These are phyloP conservation scores for Stromatinia cepivora DNA, from an alignment of 2,329 filamentous ascomycete genomes.

Conservation along the genomic window DNA sequence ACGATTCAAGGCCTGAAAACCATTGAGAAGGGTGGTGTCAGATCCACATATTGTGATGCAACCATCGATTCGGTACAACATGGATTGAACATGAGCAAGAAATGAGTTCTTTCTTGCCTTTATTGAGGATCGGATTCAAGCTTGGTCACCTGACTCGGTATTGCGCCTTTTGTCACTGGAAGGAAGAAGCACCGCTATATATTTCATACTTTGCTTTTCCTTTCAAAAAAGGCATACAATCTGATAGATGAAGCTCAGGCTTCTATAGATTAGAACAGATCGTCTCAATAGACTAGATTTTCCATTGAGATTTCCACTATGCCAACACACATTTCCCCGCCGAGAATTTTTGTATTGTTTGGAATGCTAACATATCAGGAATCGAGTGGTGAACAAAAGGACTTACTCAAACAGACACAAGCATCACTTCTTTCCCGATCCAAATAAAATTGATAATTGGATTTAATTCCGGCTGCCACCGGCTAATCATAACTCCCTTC, in stretches of 20 bases:
- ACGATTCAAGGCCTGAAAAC: constrained; percentile 23
- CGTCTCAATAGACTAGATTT: neutral
- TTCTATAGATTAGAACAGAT: constrained; percentile 3
- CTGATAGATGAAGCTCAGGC: neutral
- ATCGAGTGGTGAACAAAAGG: too few relatives aligned
- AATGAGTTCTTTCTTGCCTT: neutral
- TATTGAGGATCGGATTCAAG: neutral
- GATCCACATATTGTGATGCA: constrained; percentile 22
- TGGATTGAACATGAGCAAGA: constrained; percentile 21
- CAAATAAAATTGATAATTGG: neutral
- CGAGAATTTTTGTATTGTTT: neutral
- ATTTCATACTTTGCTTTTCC: neutral
- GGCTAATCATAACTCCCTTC: neutral
- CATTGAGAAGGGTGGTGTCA: constrained; percentile 20
- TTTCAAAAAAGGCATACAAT: neutral
- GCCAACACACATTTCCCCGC: neutral
- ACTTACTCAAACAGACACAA: neutral
- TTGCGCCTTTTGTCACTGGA: neutral
- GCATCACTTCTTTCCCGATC: neutral
- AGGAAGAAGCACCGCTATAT: neutral
- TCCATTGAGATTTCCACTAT: neutral
- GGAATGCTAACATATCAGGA: neutral
- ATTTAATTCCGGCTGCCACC: neutral
- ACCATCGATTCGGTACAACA: constrained; percentile 18
- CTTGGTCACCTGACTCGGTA: neutral